These are phyloP conservation scores for Chenopodium quinoa DNA, from an alignment of 148 eudicot genomes.

Conservation along the genomic window DNA sequence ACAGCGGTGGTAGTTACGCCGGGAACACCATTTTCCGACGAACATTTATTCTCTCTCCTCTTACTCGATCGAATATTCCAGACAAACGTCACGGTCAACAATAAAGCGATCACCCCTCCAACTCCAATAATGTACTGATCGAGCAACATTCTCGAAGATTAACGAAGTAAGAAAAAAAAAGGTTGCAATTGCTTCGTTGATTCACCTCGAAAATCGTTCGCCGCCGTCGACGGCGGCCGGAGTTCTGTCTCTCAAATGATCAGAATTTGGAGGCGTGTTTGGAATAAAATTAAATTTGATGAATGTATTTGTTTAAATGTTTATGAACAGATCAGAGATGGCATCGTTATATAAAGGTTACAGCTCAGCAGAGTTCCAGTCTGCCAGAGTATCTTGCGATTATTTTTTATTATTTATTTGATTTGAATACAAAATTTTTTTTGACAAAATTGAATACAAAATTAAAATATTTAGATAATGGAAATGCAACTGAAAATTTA, in stretches of 20 bases:
- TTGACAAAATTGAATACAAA: no score
- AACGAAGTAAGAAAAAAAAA: background rate
- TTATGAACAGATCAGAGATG: background rate
- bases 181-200: no score
- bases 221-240: background rate
- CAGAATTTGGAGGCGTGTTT: slow-evolving; percentile 5
- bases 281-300: background rate
- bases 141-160: slow-evolving; percentile 29
- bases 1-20: slow-evolving; percentile 28
- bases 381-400: no score
- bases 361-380: background rate
- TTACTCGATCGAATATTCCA: slow-evolving; percentile 16
- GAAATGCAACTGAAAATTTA: no score
- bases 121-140: slow-evolving; percentile 36
- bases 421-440: no score
- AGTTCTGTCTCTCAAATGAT: background rate
- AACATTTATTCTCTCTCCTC: slow-evolving; percentile 23
- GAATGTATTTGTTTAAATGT: no score
- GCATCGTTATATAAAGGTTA: background rate
- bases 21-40: slow-evolving; percentile 12
- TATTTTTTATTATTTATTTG: no score
- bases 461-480: no score
- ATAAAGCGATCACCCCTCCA: slow-evolving; percentile 38
- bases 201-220: background rate
- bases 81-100: slow-evolving; percentile 33